Evolutionary conservation across 805 yeast species (phyloP).

Genomic region (Metschnikowia matae): DNA sequence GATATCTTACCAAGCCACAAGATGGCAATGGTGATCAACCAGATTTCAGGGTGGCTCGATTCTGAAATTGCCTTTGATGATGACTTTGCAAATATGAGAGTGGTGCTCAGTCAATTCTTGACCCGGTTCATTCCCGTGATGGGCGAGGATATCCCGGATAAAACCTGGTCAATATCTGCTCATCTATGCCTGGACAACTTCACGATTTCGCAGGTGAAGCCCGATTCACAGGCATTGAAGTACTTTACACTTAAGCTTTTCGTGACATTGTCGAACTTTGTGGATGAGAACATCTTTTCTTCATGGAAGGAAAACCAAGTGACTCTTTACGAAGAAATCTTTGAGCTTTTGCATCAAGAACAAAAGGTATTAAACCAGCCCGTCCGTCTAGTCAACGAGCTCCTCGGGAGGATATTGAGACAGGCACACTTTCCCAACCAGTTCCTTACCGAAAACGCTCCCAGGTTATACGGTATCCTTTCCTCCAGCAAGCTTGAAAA

Average conservation of each 20-base stretch:
- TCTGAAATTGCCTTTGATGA: conserved; percentile 58
- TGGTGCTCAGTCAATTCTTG: conserved; percentile 48
- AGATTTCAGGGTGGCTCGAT: conserved; percentile 55
- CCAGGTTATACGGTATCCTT: conserved; percentile 34
- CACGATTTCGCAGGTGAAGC: conserved; percentile 37
- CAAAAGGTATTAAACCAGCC: conserved; percentile 10
- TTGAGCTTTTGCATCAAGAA: conserved; percentile 39
- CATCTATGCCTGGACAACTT: conserved; percentile 43
- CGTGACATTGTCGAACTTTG: conserved; percentile 19
- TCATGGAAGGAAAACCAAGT: conserved; percentile 30
- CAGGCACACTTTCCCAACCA: conserved; percentile 24
- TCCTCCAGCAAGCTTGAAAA: conserved; percentile 16
- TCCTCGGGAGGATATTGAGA: conserved; percentile 24
- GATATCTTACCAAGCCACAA: conserved; percentile 61
- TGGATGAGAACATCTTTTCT: conserved; percentile 1
- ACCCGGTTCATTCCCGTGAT: conserved; percentile 16
- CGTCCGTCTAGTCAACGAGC: conserved; percentile 28
- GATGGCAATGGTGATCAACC: conserved; percentile 54
- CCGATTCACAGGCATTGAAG: conserved; percentile 41
- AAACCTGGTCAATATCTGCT: conserved; percentile 34
- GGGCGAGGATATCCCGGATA: conserved; percentile 22
- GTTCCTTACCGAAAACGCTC: conserved; percentile 27
- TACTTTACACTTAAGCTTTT: conserved; percentile 45
- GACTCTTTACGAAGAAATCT: conserved; percentile 39
- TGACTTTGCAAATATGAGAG: conserved; percentile 48